A percentile compares a stretch with the other conserved stretches of the same genome.
phyloP scores from a whole-genome alignment of 2,329 filamentous ascomycete species.

The Ustulina deusta region DNA sequence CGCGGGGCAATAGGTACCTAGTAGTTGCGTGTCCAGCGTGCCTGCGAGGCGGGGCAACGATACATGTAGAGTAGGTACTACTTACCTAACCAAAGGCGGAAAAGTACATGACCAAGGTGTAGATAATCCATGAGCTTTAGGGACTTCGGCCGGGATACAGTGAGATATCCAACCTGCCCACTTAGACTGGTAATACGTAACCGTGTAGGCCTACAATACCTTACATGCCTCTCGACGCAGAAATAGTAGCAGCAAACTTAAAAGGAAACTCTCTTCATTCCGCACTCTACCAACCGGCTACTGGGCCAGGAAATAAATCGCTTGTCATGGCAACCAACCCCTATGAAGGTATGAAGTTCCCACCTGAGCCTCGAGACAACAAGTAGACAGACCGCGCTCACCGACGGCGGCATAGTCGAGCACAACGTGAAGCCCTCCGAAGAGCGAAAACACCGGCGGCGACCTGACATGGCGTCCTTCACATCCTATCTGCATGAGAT shows the following conservation, averaged over 20 bases:
- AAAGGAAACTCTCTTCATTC: not conserved
- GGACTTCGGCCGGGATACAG: too few species aligned
- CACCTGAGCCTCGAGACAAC: not conserved
- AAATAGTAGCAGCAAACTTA: not conserved
- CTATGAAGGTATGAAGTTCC: slow-evolving; percentile 49
- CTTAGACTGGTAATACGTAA: too few species aligned
- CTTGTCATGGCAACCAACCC: slow-evolving; percentile 51
- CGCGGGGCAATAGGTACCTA: not conserved
- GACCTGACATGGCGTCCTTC: slow-evolving; percentile 74
- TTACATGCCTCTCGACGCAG: not conserved
- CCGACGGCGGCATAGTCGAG: slow-evolving; percentile 62
- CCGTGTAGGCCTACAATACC: not conserved
- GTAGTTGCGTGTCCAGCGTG: not conserved
- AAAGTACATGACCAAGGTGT: not conserved
- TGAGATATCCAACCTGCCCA: too few species aligned
- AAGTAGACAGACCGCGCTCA: slow-evolving; percentile 1
- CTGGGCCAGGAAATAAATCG: slow-evolving; percentile 5
- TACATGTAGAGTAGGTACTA: not conserved
- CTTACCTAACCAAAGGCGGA: not conserved
- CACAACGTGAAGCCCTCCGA: slow-evolving; percentile 68
- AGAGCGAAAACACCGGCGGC: slow-evolving; percentile 57
- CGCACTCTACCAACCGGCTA: not conserved
- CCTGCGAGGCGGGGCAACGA: not conserved
- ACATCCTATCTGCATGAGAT: slow-evolving; percentile 68
- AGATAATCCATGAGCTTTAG: too few species aligned